A percentile compares a stretch with the other conserved stretches of the same genome.
These are phyloP conservation scores for Geranium brycei DNA, from an alignment of 345 rosid genomes.

Conservation along the genomic window DNA sequence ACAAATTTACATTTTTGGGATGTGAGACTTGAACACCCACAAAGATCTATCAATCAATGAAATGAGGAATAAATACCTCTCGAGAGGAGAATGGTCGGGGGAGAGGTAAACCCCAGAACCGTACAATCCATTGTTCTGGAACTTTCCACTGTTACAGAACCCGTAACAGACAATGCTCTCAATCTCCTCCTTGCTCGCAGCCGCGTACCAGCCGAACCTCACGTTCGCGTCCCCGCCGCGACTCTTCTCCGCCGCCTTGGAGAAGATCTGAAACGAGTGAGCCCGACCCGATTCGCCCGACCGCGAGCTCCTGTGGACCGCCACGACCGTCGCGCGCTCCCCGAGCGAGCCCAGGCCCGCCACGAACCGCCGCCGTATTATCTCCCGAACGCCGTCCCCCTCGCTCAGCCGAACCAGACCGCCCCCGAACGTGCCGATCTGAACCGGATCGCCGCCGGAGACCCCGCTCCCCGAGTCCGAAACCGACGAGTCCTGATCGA, in stretches of 20 bases:
- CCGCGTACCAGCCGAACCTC: conserved; percentile 58
- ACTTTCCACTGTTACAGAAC: conserved; percentile 22
- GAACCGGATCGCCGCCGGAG: conserved; percentile 12
- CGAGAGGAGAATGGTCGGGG: conserved; percentile 46
- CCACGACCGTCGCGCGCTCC: conserved; percentile 21
- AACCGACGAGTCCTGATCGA: conserved; percentile 22
- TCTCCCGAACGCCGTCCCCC: conserved; percentile 37
- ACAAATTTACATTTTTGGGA: too few relatives aligned
- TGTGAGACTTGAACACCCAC: too few relatives aligned
- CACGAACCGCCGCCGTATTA: conserved; percentile 30
- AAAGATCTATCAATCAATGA: too few relatives aligned
- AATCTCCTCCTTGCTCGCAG: conserved; percentile 25
- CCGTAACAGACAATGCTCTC: conserved; percentile 46
- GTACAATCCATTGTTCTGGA: conserved; percentile 25
- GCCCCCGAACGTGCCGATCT: conserved; percentile 1
- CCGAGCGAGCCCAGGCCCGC: conserved; percentile 30
- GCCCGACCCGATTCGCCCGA: conserved; percentile 27
- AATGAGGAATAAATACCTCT: conserved; percentile 26
- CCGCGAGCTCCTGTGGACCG: conserved; percentile 34
- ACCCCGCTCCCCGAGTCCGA: conserved; percentile 49
- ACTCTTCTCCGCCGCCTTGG: conserved; percentile 39
- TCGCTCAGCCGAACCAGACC: conserved; percentile 28
- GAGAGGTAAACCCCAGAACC: conserved; percentile 56
- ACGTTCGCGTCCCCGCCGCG: conserved; percentile 38
- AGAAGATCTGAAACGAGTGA: conserved; percentile 39